These are phyloP conservation scores for Taxawa tesnikishii DNA, from an alignment of 2,329 filamentous ascomycete species.

Conservation along the genomic window DNA sequence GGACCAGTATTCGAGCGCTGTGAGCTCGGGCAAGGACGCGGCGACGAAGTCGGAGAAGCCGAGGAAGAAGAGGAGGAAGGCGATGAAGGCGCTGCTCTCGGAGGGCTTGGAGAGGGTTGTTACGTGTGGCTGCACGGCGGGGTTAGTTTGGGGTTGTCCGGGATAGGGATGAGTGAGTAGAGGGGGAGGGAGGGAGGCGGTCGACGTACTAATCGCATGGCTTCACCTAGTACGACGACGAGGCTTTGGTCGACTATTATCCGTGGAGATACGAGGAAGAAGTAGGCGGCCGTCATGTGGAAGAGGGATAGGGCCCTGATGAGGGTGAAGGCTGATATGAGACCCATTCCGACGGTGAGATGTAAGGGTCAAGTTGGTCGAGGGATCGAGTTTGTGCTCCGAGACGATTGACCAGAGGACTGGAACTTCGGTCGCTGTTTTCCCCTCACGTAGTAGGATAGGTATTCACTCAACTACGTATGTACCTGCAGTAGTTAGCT, in stretches of 20 bases:
- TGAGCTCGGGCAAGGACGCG: constrained; percentile 29
- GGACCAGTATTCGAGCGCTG: constrained; percentile 34
- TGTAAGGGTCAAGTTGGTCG: not conserved
- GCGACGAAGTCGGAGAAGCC: constrained; percentile 34
- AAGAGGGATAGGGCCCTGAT: constrained; percentile 73
- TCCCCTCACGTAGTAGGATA: too few relatives aligned
- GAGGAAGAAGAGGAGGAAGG: constrained; percentile 57
- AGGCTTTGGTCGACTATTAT: constrained; percentile 66
- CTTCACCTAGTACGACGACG: constrained; percentile 70
- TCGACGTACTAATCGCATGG: constrained; percentile 61
- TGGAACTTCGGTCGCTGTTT: not conserved
- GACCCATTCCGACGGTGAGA: constrained; percentile 50
- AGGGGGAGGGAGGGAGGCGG: not conserved
- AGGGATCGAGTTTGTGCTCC: too few relatives aligned
- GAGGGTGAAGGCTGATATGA: constrained; percentile 69
- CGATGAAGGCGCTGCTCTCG: constrained; percentile 53
- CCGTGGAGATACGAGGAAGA: constrained; percentile 64
- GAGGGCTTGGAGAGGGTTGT: constrained; percentile 56
- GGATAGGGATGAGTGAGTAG: constrained; percentile 3
- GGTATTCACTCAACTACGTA: not conserved
- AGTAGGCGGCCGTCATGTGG: constrained; percentile 71
- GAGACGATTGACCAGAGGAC: too few relatives aligned
- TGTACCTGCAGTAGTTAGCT: not conserved
- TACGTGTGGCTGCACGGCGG: constrained; percentile 43
- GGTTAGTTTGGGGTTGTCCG: constrained; percentile 1